Base-by-base conservation (phyloP, 202 grass and related monocot species). In the Musa balbisiana region DNA sequence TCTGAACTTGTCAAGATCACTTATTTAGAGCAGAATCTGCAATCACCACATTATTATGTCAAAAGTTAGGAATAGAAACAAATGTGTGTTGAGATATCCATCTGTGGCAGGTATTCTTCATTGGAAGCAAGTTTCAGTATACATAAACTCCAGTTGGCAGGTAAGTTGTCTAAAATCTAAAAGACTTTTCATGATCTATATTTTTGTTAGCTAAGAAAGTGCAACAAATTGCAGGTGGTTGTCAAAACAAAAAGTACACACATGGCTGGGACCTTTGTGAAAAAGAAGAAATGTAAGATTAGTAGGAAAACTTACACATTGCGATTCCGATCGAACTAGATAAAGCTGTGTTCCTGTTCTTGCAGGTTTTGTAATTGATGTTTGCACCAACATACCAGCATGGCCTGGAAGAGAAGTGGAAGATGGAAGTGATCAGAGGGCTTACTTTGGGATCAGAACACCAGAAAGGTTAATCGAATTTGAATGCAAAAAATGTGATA, bases 381-480 rank as follows among this genome's bases (percentile, higher is more conserved):
- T 91, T 23, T 86, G 84, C 75, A 55, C 90, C 3, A 81, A 93
- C 43, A 84, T 97, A 64, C 66, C 76, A 71, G 88, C 90, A 33
- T 97, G 94, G 90, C 81, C 94, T 21, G 94, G 90, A 64, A 82
- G 94, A 84, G 90, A 91, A 88, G 21, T 89, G 0, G 94, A 91
- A 51, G 88, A 91, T 1, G 84, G 84, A 4, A 85, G 68, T 56
- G 78, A 82, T 12, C 85, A 67, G 76, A 82, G 83, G 73, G 90
- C 90, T 12, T 97, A 97, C 82, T 97, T 97, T 53, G 93, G 88
- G 10, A 79, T 97, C n/a, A 86, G 75, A 90, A 89, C 90, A n/a
- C 83, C 81, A 4, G 88, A 91, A 69, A 79, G 93, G 84, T 62
- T 86, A 64, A 86, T 97, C 66, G 90, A 97, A 83, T 93, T 97